Evolutionary conservation across 352 stramenopile genomes (phyloP), one percentile per base, ranked within the genome.

Genomic region (Phytopythium oedochilum): DNA sequence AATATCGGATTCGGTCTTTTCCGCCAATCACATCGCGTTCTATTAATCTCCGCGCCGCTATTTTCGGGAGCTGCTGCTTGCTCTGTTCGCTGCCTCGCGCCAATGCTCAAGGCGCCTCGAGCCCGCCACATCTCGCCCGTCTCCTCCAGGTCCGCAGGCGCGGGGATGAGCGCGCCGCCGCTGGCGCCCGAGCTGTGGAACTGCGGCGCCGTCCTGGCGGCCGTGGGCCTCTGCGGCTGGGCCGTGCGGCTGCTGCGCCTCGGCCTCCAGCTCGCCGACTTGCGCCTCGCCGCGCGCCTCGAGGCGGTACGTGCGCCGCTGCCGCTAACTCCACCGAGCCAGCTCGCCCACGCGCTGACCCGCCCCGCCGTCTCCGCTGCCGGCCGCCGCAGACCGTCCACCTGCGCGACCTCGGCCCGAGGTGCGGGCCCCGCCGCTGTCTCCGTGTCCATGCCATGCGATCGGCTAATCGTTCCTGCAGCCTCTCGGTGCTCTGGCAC

Each of bases 101-200:
- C 39, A 28, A 28, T 20, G 8, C 39, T 5, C 39, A 14, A 45
- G 39, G 22, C 39, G 14, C 34, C 0, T 15, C 3, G 11, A 42
- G 17, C 1, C 35, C 35, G 1, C 35, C 15, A 22, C 29, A 32
- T 5, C 29, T 22, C 17, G 4, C 17, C 17, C 14, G 2, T 17
- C 15, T 22, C 14, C 35, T 23, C 35, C 2, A 17, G 2, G 3
- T 6, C 10, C 7, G 14, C 1, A 9, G 9, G 3, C 40, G 22
- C 40, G 40, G 29, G 7, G 42, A 39, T 45, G 34, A 20, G 48
- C 36, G 52, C 63, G 39, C 60, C 63, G 36, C 57, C 62, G 32
- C 57, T 80, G 22, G 18, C 73, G 8, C 69, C 69, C 3, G 78
- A 88, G 63, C 61, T 84, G 35, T 88, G 78, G 75, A 89, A 89